These are phyloP conservation scores for Sarocladium brachiariae DNA, from an alignment of 2,329 filamentous ascomycete genomes.

Conservation along the genomic window DNA sequence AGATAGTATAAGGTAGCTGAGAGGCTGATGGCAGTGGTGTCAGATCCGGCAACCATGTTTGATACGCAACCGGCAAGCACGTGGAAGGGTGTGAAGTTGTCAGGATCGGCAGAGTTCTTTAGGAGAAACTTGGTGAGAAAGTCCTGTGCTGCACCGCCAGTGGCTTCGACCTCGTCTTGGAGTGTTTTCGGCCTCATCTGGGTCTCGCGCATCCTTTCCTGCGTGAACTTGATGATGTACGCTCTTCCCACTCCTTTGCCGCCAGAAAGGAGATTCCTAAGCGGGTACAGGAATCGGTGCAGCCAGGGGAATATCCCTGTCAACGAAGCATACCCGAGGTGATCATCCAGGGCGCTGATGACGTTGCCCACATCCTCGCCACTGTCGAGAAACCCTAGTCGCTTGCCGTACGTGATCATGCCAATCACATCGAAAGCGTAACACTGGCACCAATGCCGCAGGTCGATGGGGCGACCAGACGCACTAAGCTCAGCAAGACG, in stretches of 20 bases:
- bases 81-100: conserved; percentile 32
- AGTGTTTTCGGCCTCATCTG: conserved; percentile 7
- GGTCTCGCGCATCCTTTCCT: conserved; percentile 22
- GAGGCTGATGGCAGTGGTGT: conserved; percentile 43
- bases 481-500: conserved; percentile 27
- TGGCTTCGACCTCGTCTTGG: conserved; percentile 10
- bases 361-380: conserved; percentile 38
- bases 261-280: conserved; percentile 14
- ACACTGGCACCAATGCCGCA: conserved; percentile 37
- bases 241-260: conserved; percentile 18
- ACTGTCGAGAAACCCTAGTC: conserved; percentile 37
- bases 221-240: conserved; percentile 21
- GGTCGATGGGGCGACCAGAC: conserved; percentile 28
- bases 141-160: conserved; percentile 13
- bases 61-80: conserved; percentile 19
- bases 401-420: conserved; percentile 34
- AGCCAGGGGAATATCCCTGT: conserved; percentile 16
- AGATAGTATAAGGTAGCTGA: conserved; percentile 37
- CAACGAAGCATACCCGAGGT: conserved; percentile 18
- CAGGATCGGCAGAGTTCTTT: conserved; percentile 34
- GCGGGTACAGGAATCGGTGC: conserved; percentile 15
- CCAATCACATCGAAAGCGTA: conserved; percentile 47
- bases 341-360: conserved; percentile 23
- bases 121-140: conserved; percentile 23
- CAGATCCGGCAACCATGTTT: conserved; percentile 32